These are phyloP conservation scores for Magnolia kwangsiensis DNA, from an alignment of 164 flowering plant genomes.

Conservation along the genomic window DNA sequence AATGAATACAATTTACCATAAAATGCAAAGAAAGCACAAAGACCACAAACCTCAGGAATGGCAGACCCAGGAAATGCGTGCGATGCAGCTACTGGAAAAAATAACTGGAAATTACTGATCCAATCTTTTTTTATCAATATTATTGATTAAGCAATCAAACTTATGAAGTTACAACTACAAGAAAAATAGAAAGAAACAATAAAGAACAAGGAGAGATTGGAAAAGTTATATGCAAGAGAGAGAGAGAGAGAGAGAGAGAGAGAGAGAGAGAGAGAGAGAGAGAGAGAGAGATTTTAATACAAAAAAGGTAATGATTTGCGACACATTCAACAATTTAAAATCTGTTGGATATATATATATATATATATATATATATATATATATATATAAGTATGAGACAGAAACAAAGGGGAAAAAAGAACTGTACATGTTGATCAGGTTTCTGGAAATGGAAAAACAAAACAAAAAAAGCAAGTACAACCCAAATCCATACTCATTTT, in stretches of 20 bases:
- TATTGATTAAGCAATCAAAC: neutral
- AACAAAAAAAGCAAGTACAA: too few species aligned
- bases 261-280: too few species aligned
- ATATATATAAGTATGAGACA: too few species aligned
- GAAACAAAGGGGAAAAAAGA: neutral
- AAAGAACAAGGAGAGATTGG: neutral
- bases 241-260: too few species aligned
- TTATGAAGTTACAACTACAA: neutral
- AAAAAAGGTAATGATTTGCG: neutral
- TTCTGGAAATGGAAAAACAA: neutral
- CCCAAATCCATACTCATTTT: too few species aligned
- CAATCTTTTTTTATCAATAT: neutral
- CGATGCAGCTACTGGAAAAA: conserved; percentile 43
- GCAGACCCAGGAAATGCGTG: conserved; percentile 94
- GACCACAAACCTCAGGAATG: conserved; percentile 63
- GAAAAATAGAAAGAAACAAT: neutral
- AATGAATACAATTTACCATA: neutral
- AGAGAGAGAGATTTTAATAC: too few species aligned
- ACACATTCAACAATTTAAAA: neutral
- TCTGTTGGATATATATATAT: too few species aligned
- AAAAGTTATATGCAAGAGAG: too few species aligned
- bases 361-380: too few species aligned
- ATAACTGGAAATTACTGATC: neutral
- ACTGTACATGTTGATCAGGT: neutral
- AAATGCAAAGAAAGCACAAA: neutral